Conservation (phyloP, 2,329 filamentous ascomycete genomes). For the Aureobasidium leucospermi region DNA sequence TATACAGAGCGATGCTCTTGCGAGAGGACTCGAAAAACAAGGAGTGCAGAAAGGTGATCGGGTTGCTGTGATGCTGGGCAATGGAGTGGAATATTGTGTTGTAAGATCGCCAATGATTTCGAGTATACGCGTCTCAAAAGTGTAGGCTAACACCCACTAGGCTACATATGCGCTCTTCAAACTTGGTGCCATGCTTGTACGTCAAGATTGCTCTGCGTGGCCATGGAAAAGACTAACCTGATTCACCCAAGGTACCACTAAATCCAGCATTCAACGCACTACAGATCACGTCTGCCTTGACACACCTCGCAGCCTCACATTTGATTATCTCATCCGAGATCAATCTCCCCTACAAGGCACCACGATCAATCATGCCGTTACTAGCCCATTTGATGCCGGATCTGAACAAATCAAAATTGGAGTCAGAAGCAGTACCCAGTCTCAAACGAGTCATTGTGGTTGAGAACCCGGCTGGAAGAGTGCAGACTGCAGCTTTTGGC, state of each 20-base stretch:
- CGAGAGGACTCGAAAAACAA: conserved; percentile 56
- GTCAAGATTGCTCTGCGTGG: conserved; percentile 13
- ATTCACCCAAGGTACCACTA: conserved; percentile 62
- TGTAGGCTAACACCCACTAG: conserved; percentile 18
- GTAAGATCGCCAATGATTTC: conserved; percentile 32
- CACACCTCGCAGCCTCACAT: conserved; percentile 64
- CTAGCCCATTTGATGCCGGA: conserved; percentile 48
- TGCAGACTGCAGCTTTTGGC: conserved; percentile 38
- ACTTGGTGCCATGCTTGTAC: conserved; percentile 77
- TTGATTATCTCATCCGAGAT: conserved; percentile 83
- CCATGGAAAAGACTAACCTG: not conserved
- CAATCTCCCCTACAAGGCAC: conserved; percentile 62
- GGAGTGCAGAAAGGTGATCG: conserved; percentile 77
- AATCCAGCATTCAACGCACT: conserved; percentile 80
- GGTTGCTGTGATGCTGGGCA: conserved; percentile 80
- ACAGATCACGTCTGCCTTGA: conserved; percentile 72
- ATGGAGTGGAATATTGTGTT: conserved; percentile 73
- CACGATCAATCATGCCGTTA: conserved; percentile 52
- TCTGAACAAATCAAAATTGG: conserved; percentile 35
- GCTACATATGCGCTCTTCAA: conserved; percentile 84
- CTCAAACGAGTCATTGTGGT: conserved; percentile 67
- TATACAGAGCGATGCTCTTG: conserved; percentile 65
- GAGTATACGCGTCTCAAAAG: not conserved
- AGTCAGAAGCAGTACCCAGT: conserved; percentile 57
- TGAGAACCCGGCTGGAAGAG: conserved; percentile 61